phyloP scores from a whole-genome alignment of 345 rosid genomes.

The Kernera saxatilis region DNA sequence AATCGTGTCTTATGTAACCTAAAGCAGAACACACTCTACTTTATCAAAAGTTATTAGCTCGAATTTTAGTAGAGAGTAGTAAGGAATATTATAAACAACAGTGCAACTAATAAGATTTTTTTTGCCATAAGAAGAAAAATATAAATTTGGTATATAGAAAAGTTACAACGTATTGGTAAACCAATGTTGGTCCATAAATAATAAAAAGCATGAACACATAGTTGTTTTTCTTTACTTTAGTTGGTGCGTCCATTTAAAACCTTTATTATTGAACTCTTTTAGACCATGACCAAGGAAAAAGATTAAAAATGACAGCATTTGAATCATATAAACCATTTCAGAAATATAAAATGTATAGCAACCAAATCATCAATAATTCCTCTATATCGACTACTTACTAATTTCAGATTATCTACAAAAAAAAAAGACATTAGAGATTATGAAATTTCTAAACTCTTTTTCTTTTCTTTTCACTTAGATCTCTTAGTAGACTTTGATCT shows the following conservation, averaged over 20 bases:
- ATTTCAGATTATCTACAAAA: conserved; percentile 22
- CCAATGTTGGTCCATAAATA: conserved; percentile 13
- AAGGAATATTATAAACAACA: neutral
- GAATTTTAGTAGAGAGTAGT: neutral
- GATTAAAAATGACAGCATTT: neutral
- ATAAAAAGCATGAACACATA: conserved; percentile 5
- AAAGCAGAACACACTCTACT: conserved; percentile 23
- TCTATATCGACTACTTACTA: conserved; percentile 18
- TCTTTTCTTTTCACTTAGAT: conserved; percentile 38
- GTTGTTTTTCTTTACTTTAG: conserved; percentile 4
- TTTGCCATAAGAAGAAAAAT: neutral
- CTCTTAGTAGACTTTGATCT: conserved; percentile 53
- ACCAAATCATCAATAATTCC: neutral
- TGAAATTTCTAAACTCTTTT: neutral
- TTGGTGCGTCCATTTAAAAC: conserved; percentile 10
- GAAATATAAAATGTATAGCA: conserved; percentile 3
- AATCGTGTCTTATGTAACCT: conserved; percentile 17
- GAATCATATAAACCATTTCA: conserved; percentile 15
- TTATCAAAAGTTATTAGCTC: conserved; percentile 15
- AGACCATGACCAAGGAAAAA: conserved; percentile 18
- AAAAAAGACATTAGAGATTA: neutral
- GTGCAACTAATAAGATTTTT: neutral
- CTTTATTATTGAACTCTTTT: conserved; percentile 16
- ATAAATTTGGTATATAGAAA: neutral
- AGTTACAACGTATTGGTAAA: neutral